phyloP scores from a whole-genome alignment of 2,329 filamentous ascomycete species.

The Nemania bipapillata region DNA sequence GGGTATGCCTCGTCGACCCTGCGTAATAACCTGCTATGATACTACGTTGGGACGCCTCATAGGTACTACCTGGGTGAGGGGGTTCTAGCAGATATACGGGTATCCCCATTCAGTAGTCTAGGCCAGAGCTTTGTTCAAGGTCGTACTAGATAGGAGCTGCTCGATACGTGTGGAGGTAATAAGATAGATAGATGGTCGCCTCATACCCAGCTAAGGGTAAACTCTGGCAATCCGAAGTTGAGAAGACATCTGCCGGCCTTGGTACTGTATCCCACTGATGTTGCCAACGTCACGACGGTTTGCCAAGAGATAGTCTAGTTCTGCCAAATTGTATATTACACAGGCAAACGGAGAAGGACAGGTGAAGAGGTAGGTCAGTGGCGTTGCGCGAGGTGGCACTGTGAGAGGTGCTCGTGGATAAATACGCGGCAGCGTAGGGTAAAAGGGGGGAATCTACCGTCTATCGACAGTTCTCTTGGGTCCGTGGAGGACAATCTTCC shows the following conservation, averaged over 20 bases:
- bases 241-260: conserved; percentile 40
- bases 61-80: conserved; percentile 22
- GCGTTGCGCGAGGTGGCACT: conserved; percentile 29
- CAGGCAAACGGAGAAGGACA: conserved; percentile 16
- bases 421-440: conserved; percentile 41
- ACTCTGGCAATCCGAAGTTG: neutral
- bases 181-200: neutral
- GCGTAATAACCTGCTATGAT: conserved; percentile 12
- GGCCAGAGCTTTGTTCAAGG: neutral
- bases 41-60: neutral
- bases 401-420: conserved; percentile 41
- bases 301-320: conserved; percentile 40
- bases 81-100: conserved; percentile 15
- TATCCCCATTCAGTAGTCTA: conserved; percentile 11
- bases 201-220: conserved; percentile 19
- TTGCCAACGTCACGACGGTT: conserved; percentile 21
- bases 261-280: conserved; percentile 37
- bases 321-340: conserved; percentile 37
- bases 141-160: neutral
- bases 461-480: conserved; percentile 16
- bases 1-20: neutral
- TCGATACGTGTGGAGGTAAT: conserved; percentile 7
- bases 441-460: conserved; percentile 35
- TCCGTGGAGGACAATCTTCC: conserved; percentile 39
- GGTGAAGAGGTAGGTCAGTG: conserved; percentile 23